Conservation (phyloP, 108 stramenopile genomes). For the Stephanodiscus minutulus region DNA sequence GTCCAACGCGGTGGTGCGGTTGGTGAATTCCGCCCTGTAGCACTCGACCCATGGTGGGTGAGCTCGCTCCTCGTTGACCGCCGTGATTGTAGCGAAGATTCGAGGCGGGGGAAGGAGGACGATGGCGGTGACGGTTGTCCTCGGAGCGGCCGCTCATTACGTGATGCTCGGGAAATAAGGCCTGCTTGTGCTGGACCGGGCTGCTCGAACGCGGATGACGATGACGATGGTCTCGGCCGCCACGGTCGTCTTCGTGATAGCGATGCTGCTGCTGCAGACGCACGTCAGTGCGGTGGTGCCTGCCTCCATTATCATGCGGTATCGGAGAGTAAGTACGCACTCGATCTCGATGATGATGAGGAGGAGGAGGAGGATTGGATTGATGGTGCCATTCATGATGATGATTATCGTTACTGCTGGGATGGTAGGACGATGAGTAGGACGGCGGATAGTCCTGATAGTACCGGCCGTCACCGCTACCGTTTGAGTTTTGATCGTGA, state of each 20-base stretch:
- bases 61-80: slow-evolving; percentile 8
- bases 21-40: neutral
- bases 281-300: neutral
- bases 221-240: neutral
- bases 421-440: neutral
- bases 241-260: neutral
- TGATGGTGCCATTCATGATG: neutral
- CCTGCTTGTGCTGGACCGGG: slow-evolving; percentile 12
- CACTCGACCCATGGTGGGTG: neutral
- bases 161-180: slow-evolving; percentile 40
- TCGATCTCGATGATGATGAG: neutral
- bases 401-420: neutral
- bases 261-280: neutral
- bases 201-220: slow-evolving; percentile 15
- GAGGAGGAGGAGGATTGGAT: neutral
- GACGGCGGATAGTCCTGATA: slow-evolving; percentile 5
- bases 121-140: slow-evolving; percentile 10
- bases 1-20: neutral
- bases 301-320: neutral
- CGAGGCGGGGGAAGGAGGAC: neutral
- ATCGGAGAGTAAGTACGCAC: slow-evolving; percentile 1
- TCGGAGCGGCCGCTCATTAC: slow-evolving; percentile 21
- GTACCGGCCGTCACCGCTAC: neutral
- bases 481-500: slow-evolving; percentile 10
- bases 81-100: neutral